Evolutionary conservation across 371 early-diverging fungal species (phyloP), one percentile per base, ranked within the genome.

Genomic region (Chytridium lagenaria): DNA sequence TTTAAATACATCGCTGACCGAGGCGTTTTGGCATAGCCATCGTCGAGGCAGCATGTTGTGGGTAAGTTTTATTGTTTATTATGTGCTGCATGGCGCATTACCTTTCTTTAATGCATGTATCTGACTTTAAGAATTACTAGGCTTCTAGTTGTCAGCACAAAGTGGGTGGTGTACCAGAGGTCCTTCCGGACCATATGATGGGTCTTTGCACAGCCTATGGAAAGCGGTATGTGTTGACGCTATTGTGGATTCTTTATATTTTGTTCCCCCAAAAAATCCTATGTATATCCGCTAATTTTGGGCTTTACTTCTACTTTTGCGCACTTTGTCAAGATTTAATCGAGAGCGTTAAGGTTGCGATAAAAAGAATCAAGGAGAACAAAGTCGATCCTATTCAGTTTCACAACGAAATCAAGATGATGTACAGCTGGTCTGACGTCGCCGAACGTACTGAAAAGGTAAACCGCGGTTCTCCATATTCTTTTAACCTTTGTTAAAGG

Each of bases 1-100:
- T 76, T 84, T 99, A 40, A 99, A 99, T 79, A 98, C 99, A 19
- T 97, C 97, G 55, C 85, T 99, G 77, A 99, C 99, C 0, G 99
- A 99, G 75, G 98, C 99, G 1, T 99, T 99, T 78, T 99, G n/a
- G 99, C 81, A 99, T 99, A 69, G 96, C 96, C 12, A 98, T 99
- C 65, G 94, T 99, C 23, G 99, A 99, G 83, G 99, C 99, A 12
- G 99, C 99, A 1, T 92, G 94, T 67, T 98, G 97, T 68, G 97
- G 97, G 90, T 91, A 63, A 22, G 2, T 28, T 15, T n/a, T n/a
- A n/a, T n/a, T n/a, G n/a, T n/a, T n/a, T n/a, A n/a, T n/a, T n/a
- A n/a, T n/a, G n/a, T n/a, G n/a, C n/a, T n/a, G n/a, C n/a, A n/a
- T n/a, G n/a, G n/a, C n/a, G 15, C 16, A 39, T 64, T n/a, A 22